phyloP scores from a whole-genome alignment of 2,329 filamentous ascomycete genomes.

The Alternaria alternata region DNA sequence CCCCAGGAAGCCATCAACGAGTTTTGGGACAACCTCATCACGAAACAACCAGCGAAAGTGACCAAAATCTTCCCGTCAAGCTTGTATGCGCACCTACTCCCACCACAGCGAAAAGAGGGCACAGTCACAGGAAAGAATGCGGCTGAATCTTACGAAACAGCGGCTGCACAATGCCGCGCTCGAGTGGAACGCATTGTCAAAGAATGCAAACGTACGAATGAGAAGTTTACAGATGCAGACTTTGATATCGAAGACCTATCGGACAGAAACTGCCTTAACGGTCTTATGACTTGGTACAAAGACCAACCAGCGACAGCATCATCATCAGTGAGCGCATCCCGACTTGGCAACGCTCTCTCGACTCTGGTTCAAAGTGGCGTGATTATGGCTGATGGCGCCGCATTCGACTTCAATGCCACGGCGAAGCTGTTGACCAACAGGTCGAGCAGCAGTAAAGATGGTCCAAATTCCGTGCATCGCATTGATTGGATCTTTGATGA shows the following conservation, averaged over 20 bases:
- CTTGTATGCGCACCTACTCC: conserved; percentile 62
- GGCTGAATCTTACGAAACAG: conserved; percentile 74
- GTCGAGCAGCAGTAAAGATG: conserved; percentile 28
- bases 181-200: conserved; percentile 64
- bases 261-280: conserved; percentile 42
- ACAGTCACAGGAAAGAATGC: conserved; percentile 67
- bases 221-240: conserved; percentile 82
- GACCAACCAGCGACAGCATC: conserved; percentile 60
- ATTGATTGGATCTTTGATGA: conserved; percentile 77
- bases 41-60: conserved; percentile 75
- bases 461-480: conserved; percentile 39
- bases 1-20: conserved; percentile 73
- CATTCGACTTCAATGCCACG: conserved; percentile 55
- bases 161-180: conserved; percentile 71
- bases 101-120: conserved; percentile 51
- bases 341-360: conserved; percentile 32
- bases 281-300: conserved; percentile 53
- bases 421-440: conserved; percentile 65
- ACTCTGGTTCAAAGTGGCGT: conserved; percentile 37
- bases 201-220: conserved; percentile 77
- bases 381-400: conserved; percentile 25
- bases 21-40: conserved; percentile 74
- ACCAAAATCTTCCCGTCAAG: conserved; percentile 74
- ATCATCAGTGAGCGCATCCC: conserved; percentile 18
- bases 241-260: conserved; percentile 83